Percentiles rank a stretch among this genome's conserved stretches.
Evolutionary conservation across 2,329 filamentous ascomycete species (phyloP).

Genomic region (Alternaria solani): DNA sequence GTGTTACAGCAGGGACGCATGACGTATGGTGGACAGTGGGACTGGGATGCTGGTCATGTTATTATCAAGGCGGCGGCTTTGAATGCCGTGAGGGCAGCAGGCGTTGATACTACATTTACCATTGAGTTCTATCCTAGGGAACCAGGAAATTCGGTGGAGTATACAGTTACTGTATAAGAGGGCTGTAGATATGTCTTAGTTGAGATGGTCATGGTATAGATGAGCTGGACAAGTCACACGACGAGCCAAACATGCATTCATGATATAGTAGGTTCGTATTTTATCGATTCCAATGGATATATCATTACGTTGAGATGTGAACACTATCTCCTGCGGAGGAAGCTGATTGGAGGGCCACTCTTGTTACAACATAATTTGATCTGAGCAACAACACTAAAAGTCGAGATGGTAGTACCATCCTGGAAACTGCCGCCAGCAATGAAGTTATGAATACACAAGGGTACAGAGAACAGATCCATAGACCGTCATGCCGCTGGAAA

Average conservation of each 20-base stretch:
- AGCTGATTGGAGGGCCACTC: background rate
- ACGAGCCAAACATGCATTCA: background rate
- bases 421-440: background rate
- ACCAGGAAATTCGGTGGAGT: conserved; percentile 59
- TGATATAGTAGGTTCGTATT: background rate
- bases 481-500: background rate
- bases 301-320: background rate
- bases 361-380: background rate
- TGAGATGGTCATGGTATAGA: background rate
- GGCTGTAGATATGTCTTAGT: background rate
- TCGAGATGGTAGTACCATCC: background rate
- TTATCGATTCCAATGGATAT: background rate
- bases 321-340: background rate
- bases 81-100: conserved; percentile 57
- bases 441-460: background rate
- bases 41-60: conserved; percentile 58
- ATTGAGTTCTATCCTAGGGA: conserved; percentile 66
- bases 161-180: conserved; percentile 54
- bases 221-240: background rate
- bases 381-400: background rate
- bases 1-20: conserved; percentile 58
- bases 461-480: background rate
- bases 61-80: conserved; percentile 58
- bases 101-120: conserved; percentile 58
- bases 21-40: conserved; percentile 62